Evolutionary conservation across 2,329 filamentous ascomycete genomes (phyloP).

Genomic region (Blastomyces parvus): DNA sequence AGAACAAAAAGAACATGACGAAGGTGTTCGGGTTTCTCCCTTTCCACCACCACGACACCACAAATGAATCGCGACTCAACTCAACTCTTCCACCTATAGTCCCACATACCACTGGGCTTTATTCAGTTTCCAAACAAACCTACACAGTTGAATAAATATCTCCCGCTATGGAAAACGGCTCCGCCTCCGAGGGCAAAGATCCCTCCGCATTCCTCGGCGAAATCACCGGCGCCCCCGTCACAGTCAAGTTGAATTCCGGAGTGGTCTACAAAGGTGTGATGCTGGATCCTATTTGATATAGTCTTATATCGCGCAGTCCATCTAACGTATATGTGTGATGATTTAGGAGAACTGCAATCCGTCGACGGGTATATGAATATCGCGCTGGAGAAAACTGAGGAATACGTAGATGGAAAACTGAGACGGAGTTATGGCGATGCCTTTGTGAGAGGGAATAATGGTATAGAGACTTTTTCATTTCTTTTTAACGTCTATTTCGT

Average conservation of each 20-base stretch:
- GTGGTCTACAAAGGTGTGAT: conserved; percentile 83
- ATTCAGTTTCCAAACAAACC: background rate
- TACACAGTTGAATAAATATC: background rate
- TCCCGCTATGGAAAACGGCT: conserved; percentile 63
- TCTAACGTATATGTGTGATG: background rate
- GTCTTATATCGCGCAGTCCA: background rate
- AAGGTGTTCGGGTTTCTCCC: no score
- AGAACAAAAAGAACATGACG: background rate
- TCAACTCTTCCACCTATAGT: background rate
- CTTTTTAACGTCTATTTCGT: background rate
- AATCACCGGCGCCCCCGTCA: conserved; percentile 88
- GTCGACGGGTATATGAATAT: conserved; percentile 99
- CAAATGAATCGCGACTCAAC: background rate
- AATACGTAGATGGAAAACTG: conserved; percentile 78
- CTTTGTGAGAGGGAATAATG: conserved; percentile 93
- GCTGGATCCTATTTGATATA: background rate
- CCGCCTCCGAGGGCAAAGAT: conserved; percentile 66
- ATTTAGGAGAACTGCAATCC: conserved; percentile 78
- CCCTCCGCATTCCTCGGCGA: conserved; percentile 87
- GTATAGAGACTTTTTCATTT: conserved; percentile 38
- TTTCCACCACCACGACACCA: background rate
- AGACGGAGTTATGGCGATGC: conserved; percentile 83
- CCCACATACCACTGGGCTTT: background rate
- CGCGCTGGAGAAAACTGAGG: conserved; percentile 87
- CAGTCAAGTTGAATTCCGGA: conserved; percentile 96